Conservation (phyloP, 2,329 filamentous ascomycete genomes). For the Talaromyces sp. region DNA sequence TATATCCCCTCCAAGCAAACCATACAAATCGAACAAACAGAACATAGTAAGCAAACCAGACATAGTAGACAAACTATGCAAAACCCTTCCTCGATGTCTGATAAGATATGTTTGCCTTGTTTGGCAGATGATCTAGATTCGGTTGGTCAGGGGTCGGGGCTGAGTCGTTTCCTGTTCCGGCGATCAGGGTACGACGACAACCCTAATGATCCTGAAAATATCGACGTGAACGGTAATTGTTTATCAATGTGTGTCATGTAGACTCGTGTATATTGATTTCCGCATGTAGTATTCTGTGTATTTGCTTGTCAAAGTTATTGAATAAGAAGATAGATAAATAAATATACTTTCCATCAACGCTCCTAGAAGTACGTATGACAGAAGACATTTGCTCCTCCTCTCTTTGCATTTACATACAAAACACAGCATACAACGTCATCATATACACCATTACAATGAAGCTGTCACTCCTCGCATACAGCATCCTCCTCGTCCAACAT, state of each 20-base stretch:
- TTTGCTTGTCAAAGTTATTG: background rate
- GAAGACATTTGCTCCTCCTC: background rate
- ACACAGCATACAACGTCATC: background rate
- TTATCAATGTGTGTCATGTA: background rate
- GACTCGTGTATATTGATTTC: background rate
- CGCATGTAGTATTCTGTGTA: slow-evolving; percentile 13
- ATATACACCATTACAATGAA: slow-evolving; percentile 3
- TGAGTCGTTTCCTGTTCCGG: slow-evolving; percentile 13
- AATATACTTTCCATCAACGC: background rate
- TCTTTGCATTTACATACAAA: background rate
- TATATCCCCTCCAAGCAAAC: background rate
- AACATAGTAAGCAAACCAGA: slow-evolving; percentile 10
- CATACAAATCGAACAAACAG: slow-evolving; percentile 4
- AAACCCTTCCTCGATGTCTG: background rate
- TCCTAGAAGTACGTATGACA: background rate
- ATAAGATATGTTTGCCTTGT: slow-evolving; percentile 13
- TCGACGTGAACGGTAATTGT: slow-evolving; percentile 15
- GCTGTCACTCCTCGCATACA: slow-evolving; percentile 9
- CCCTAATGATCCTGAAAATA: background rate
- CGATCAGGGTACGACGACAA: background rate
- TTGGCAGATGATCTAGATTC: slow-evolving; percentile 7
- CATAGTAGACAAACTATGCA: slow-evolving; percentile 13
- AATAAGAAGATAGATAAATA: slow-evolving; percentile 13
- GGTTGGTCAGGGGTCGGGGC: background rate
- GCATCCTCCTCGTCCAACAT: slow-evolving; percentile 18